These are phyloP conservation scores for Wickerhamiella bombiphila DNA, from an alignment of 805 yeast genomes.

Conservation along the genomic window DNA sequence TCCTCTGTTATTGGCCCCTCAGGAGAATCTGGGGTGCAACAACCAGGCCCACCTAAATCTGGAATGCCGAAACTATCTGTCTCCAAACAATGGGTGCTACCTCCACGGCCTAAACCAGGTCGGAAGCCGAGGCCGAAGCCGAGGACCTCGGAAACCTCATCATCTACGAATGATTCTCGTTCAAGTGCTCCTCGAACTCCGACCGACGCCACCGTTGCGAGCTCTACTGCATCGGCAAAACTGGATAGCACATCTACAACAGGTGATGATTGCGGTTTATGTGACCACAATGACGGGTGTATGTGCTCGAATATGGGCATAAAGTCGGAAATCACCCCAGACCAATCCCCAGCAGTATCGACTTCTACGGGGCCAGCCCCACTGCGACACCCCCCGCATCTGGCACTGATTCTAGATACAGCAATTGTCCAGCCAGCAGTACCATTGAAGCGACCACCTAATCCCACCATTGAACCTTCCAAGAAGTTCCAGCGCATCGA, in stretches of 20 bases:
- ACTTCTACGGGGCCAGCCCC: neutral
- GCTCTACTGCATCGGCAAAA: too few relatives aligned
- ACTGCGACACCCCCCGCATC: neutral
- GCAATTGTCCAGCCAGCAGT: slow-evolving; percentile 10
- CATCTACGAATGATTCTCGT: too few relatives aligned
- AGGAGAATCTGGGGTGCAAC: too few relatives aligned
- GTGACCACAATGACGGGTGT: slow-evolving; percentile 23
- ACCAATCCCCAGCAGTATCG: neutral
- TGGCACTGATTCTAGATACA: slow-evolving; percentile 11
- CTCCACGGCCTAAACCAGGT: slow-evolving; percentile 66
- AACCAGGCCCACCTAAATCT: too few relatives aligned
- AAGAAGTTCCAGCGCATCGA: slow-evolving; percentile 5
- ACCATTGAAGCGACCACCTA: slow-evolving; percentile 10
- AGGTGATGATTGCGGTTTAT: slow-evolving; percentile 22
- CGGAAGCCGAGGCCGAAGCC: slow-evolving; percentile 79
- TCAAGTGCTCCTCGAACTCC: too few relatives aligned
- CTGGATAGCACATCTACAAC: neutral
- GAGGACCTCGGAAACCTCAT: slow-evolving; percentile 91
- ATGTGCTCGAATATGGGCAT: slow-evolving; percentile 24
- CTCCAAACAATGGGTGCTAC: slow-evolving; percentile 70
- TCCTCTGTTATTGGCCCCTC: too few relatives aligned
- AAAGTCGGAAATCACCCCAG: slow-evolving; percentile 12
- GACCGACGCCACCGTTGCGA: too few relatives aligned
- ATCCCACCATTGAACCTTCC: neutral
- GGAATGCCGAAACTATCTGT: slow-evolving; percentile 25